Evolutionary conservation across 345 rosid genomes (phyloP).

Genomic region (Rhizophora mangle): DNA sequence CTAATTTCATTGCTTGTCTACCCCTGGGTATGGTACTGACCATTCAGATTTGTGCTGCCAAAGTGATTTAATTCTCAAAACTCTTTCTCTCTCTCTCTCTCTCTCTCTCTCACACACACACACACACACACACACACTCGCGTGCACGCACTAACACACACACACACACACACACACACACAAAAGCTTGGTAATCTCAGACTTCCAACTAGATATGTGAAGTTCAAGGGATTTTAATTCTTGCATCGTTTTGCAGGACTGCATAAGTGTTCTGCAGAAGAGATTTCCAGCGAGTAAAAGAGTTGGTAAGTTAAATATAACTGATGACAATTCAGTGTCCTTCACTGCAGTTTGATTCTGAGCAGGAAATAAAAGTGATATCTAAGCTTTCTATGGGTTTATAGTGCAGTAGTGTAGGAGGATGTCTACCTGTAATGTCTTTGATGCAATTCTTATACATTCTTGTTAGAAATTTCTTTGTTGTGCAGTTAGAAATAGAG

Average conservation of each 20-base stretch:
- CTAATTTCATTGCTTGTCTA: no score
- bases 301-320: slow-evolving; percentile 58
- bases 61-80: no score
- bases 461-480: neutral
- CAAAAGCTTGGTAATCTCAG: neutral
- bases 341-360: neutral
- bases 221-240: slow-evolving; percentile 12
- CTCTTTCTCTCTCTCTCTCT: no score
- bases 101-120: neutral
- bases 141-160: neutral
- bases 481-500: neutral
- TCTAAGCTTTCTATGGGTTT: neutral
- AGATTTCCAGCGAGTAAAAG: slow-evolving; percentile 90
- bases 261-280: slow-evolving; percentile 66
- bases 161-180: neutral
- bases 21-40: no score
- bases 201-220: neutral
- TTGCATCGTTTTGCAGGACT: slow-evolving; percentile 49
- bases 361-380: neutral
- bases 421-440: neutral
- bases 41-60: no score
- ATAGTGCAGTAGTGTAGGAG: no score
- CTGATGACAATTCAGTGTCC: no score
- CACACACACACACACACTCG: neutral
- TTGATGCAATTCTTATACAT: neutral